Base-by-base conservation (phyloP, 1,284 basidiomycete species). In the Leccinum subspadiceum region DNA sequence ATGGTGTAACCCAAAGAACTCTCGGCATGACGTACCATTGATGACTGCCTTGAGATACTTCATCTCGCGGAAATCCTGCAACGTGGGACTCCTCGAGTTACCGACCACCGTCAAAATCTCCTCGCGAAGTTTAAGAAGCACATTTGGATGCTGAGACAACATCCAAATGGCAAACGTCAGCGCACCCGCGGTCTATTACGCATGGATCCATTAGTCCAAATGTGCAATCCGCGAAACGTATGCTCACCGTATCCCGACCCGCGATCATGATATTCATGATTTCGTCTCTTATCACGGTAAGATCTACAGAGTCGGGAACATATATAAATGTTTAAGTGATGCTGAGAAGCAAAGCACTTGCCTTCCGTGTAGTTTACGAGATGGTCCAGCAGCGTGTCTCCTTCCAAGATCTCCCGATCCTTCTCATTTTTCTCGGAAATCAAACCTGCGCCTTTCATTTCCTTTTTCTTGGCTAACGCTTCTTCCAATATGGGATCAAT, bases 31-130 rank as follows among this genome's bases (percentile, higher is more conserved):
- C 76, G 7, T 62, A 83, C 84, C 85, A 55, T 87, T 87, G 39
- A 87, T 79, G 17, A 87, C 79, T 17, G 85, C 85, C 33, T 78
- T 75, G 15, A 86, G 60, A 63, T 82, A 87, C 64, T 81, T 85
- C 80, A 87, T 84, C 1, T 77, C 76, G n/a, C 77, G 75, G 59
- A 87, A 70, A 56, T 85, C 78, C 12, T 85, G 83, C 55, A 78
- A 78, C 1, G 78, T 79, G 0, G 86, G 85, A 8, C 73, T 67
- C 5, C 73, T 71, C 1, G 69, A 75, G 3, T 72, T 65, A 0
- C 83, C 84, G 2, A 86, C 77, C 29, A 77, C 75, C 2, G 65
- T 67, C 2, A 84, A 63, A 39, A 87, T 78, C 68, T 88, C 86
- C 26, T 80, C 73, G 1, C 84, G 81, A n/a, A 89, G 76, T 10